These are phyloP conservation scores for Chrysoporthe austroafricana DNA, from an alignment of 2,329 filamentous ascomycete species.

Conservation along the genomic window DNA sequence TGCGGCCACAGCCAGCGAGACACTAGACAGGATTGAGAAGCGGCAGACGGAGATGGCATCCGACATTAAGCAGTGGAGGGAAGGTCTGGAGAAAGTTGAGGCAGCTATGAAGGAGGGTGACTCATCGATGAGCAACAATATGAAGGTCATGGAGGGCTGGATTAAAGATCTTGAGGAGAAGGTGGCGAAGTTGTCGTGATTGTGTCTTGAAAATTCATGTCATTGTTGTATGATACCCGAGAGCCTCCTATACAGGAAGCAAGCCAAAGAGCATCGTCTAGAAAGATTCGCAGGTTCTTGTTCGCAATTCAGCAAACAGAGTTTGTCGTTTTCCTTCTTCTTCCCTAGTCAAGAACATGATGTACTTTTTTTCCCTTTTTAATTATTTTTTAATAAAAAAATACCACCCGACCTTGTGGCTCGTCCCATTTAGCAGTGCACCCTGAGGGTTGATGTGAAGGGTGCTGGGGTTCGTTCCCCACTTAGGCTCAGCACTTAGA, in stretches of 20 bases:
- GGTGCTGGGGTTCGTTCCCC: not conserved
- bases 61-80: conserved; percentile 60
- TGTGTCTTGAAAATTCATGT: conserved; percentile 25
- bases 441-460: not conserved
- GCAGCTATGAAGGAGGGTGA: conserved; percentile 72
- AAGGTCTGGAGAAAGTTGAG: conserved; percentile 31
- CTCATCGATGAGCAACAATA: conserved; percentile 74
- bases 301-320: not conserved
- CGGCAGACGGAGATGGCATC: conserved; percentile 79
- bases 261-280: not conserved
- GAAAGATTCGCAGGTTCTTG: not conserved
- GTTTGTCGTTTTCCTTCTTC: not conserved
- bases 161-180: conserved; percentile 83
- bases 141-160: conserved; percentile 85
- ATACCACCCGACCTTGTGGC: no score
- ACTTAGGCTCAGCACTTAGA: not conserved
- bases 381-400: no score
- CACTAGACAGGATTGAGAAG: conserved; percentile 75
- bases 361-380: no score
- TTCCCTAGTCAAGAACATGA: no score
- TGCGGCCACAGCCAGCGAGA: conserved; percentile 79
- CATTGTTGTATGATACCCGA: conserved; percentile 43
- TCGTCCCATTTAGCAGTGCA: not conserved
- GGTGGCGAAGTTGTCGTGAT: conserved; percentile 61
- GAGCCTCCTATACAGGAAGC: not conserved